A percentile compares a stretch with the other conserved stretches of the same genome.
Conservation (phyloP, 2,329 filamentous ascomycete species). For the Penicillium griseofulvum region DNA sequence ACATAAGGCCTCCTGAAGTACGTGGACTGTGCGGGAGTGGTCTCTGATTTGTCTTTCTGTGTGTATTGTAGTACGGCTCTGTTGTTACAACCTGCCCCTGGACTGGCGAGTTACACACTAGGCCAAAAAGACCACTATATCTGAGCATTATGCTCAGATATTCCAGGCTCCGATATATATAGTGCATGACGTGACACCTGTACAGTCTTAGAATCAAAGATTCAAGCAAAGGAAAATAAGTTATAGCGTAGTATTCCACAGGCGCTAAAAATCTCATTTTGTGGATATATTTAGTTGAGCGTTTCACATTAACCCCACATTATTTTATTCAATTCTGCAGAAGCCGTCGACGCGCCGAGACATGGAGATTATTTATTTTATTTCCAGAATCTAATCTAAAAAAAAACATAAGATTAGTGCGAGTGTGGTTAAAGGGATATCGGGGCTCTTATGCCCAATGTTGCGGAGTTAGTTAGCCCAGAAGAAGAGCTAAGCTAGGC, state of each 20-base stretch:
- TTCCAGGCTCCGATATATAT: too few species aligned
- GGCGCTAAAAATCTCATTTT: background rate
- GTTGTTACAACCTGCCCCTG: too few species aligned
- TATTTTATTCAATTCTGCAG: background rate
- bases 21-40: too few species aligned
- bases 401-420: background rate
- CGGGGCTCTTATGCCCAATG: background rate
- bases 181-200: too few species aligned
- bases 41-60: too few species aligned
- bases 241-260: background rate
- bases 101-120: too few species aligned
- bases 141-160: too few species aligned
- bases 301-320: background rate
- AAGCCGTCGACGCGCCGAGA: background rate
- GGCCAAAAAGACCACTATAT: too few species aligned
- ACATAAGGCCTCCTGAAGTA: too few species aligned
- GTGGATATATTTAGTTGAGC: conserved; percentile 6
- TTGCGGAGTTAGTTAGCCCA: background rate
- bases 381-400: background rate
- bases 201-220: too few species aligned
- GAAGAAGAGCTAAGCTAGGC: background rate
- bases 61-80: too few species aligned
- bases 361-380: background rate
- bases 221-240: too few species aligned
- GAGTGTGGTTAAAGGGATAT: background rate